A percentile compares a stretch with the other conserved stretches of the same genome.
phyloP scores from a whole-genome alignment of 2,329 filamentous ascomycete species.

The Verticillium nonalfalfae region DNA sequence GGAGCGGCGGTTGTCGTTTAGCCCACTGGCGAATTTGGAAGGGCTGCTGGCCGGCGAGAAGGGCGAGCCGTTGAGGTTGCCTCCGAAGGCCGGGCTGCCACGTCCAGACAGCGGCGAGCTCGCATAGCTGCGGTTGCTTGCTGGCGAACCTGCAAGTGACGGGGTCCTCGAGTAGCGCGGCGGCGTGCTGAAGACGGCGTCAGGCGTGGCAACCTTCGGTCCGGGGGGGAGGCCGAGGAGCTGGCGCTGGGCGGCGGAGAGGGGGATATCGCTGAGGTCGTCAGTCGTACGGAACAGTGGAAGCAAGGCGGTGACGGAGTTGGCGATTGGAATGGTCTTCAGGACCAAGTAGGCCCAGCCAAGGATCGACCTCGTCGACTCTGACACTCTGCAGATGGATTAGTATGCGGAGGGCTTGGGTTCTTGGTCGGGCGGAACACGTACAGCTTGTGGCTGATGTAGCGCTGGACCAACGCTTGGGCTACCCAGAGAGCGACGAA shows the following conservation, averaged over 20 bases:
- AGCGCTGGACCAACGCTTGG: conserved; percentile 25
- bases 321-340: conserved; percentile 57
- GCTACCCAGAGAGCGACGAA: conserved; percentile 29
- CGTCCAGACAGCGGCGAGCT: conserved; percentile 53
- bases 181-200: conserved; percentile 69
- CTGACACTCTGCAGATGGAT: background rate
- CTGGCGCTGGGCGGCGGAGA: conserved; percentile 82
- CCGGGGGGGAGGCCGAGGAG: conserved; percentile 75
- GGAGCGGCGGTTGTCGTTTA: conserved; percentile 44
- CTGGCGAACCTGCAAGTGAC: conserved; percentile 56
- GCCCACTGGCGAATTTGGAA: conserved; percentile 53
- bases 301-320: conserved; percentile 63
- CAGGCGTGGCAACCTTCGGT: conserved; percentile 56
- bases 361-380: conserved; percentile 21
- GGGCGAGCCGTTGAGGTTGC: conserved; percentile 36
- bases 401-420: background rate
- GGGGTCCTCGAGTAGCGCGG: conserved; percentile 78
- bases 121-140: conserved; percentile 49
- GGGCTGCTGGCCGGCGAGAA: conserved; percentile 40
- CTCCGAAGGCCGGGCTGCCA: conserved; percentile 38
- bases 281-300: conserved; percentile 71
- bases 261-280: conserved; percentile 78
- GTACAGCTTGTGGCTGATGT: conserved; percentile 31
- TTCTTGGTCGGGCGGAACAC: conserved; percentile 12
- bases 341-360: conserved; percentile 38